phyloP scores from a whole-genome alignment of 768 basidiomycete species.

The Cubamyces lactineus region DNA sequence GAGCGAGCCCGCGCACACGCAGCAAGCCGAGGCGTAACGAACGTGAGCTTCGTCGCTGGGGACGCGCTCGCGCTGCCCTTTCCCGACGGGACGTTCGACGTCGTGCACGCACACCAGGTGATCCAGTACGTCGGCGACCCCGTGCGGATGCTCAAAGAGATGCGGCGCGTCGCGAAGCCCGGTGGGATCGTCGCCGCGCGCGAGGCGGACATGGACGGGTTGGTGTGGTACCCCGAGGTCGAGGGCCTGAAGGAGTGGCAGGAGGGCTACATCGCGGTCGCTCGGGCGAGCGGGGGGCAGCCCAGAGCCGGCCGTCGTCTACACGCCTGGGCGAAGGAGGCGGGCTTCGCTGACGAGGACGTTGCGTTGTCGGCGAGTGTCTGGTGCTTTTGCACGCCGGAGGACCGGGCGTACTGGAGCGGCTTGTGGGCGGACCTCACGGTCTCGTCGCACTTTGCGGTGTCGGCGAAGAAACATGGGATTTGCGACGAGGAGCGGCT shows the following conservation, averaged over 20 bases:
- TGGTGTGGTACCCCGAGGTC: constrained; percentile 41
- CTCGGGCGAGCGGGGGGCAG: constrained; percentile 41
- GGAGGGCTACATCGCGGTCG: constrained; percentile 36
- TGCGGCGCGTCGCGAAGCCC: constrained; percentile 49
- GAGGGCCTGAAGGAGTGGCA: constrained; percentile 38
- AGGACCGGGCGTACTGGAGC: constrained; percentile 45
- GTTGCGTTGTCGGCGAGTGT: constrained; percentile 38
- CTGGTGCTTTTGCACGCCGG: constrained; percentile 42
- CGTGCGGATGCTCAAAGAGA: constrained; percentile 46
- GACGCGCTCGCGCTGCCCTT: constrained; percentile 42
- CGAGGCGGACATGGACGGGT: constrained; percentile 43
- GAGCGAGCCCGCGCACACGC: constrained; percentile 39
- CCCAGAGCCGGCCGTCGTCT: constrained; percentile 45
- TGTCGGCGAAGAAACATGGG: constrained; percentile 33
- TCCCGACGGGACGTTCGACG: constrained; percentile 48
- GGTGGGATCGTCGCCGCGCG: constrained; percentile 51
- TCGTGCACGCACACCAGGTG: constrained; percentile 54
- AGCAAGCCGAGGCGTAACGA: constrained; percentile 34
- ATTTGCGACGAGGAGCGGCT: constrained; percentile 18
- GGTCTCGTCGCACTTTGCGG: constrained; percentile 38
- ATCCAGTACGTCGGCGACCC: constrained; percentile 51
- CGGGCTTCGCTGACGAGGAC: constrained; percentile 37
- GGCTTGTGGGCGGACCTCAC: constrained; percentile 44
- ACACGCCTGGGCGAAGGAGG: constrained; percentile 41
- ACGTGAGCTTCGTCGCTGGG: constrained; percentile 45